A percentile compares a stretch with the other conserved stretches of the same genome.
These are phyloP conservation scores for Hortaea sp. DNA, from an alignment of 2,329 filamentous ascomycete genomes.

Conservation along the genomic window DNA sequence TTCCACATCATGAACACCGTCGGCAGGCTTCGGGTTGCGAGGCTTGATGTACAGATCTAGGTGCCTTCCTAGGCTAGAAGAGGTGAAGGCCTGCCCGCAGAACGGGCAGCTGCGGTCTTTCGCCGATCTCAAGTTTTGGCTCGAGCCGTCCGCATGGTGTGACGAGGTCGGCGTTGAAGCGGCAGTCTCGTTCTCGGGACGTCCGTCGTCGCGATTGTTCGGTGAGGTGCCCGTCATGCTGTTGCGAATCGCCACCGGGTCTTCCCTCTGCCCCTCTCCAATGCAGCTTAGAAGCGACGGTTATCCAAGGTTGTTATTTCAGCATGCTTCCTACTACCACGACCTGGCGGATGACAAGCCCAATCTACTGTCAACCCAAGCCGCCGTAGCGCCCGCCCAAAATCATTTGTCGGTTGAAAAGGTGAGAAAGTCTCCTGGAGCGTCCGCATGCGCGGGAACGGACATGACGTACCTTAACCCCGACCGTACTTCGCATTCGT, in stretches of 20 bases:
- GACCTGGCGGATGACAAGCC: too few species aligned
- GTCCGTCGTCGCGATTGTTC: background rate
- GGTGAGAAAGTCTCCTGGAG: too few species aligned
- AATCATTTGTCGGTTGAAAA: too few species aligned
- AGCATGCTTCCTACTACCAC: too few species aligned
- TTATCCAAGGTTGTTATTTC: too few species aligned
- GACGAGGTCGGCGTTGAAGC: conserved; percentile 14
- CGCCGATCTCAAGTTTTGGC: conserved; percentile 32
- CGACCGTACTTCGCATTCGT: too few species aligned
- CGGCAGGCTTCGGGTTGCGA: conserved; percentile 78
- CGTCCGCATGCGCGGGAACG: too few species aligned
- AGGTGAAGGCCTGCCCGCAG: conserved; percentile 83
- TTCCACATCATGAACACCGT: conserved; percentile 83
- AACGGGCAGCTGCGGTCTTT: conserved; percentile 88
- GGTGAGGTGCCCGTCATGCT: background rate
- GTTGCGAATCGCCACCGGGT: background rate
- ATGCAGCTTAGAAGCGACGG: too few species aligned
- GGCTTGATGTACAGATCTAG: conserved; percentile 90
- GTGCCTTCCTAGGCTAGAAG: conserved; percentile 84
- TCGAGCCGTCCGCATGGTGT: conserved; percentile 6
- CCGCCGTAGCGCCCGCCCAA: too few species aligned
- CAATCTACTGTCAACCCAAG: too few species aligned
- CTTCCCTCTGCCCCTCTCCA: too few species aligned
- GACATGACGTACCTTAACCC: too few species aligned
- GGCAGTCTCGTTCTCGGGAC: conserved; percentile 15